These are phyloP conservation scores for Cenchrus americanus DNA, from an alignment of 176 grass and related monocot species.

Conservation along the genomic window DNA sequence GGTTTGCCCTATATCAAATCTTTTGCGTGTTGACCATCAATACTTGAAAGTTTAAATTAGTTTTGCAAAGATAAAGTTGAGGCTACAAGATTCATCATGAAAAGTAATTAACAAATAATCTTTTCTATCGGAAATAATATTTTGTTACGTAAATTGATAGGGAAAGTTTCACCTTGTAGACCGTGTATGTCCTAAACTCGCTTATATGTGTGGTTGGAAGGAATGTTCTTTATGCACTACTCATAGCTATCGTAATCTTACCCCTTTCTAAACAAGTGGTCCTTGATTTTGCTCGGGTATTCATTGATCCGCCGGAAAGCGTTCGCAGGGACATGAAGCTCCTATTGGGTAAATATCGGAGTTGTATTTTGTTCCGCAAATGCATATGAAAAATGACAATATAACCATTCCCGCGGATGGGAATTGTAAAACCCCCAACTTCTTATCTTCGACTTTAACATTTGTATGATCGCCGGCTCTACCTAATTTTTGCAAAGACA, in stretches of 20 bases:
- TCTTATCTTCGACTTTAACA: too few species aligned
- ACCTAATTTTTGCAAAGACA: too few species aligned
- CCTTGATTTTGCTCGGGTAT: slow-evolving; percentile 60
- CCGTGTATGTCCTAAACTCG: background rate
- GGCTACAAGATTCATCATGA: background rate
- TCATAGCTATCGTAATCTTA: background rate
- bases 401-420: too few species aligned
- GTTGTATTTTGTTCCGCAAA: slow-evolving; percentile 14
- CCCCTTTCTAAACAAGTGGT: slow-evolving; percentile 29
- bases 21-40: background rate
- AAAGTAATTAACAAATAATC: background rate
- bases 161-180: background rate
- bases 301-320: slow-evolving; percentile 80
- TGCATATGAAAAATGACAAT: slow-evolving; percentile 22
- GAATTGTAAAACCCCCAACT: too few species aligned
- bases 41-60: background rate
- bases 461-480: too few species aligned
- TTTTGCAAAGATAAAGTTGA: background rate
- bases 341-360: slow-evolving; percentile 72
- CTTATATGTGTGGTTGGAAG: background rate
- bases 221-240: background rate
- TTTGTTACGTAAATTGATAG: background rate
- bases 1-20: background rate
- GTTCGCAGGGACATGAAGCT: slow-evolving; percentile 67
- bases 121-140: background rate